Evolutionary conservation across 257 asterid genomes (phyloP).

Genomic region (Datura wrightii): DNA sequence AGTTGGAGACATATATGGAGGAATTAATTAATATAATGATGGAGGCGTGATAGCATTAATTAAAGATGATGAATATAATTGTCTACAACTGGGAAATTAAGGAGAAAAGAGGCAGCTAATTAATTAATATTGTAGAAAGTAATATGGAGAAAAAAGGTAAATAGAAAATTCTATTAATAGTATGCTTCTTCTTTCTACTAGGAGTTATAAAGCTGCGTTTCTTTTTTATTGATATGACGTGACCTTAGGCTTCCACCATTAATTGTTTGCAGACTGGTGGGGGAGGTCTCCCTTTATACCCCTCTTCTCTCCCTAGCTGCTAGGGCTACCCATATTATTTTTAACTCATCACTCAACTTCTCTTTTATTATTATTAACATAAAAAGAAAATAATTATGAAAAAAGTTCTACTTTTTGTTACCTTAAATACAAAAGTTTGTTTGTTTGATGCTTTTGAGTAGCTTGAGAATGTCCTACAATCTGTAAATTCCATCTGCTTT

Average conservation of each 20-base stretch:
- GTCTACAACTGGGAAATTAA: too few relatives aligned
- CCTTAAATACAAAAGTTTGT: conserved; percentile 49
- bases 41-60: too few relatives aligned
- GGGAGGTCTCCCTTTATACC: conserved; percentile 38
- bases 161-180: conserved; percentile 36
- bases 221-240: conserved; percentile 36
- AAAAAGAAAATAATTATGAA: not conserved
- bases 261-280: conserved; percentile 25
- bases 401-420: conserved; percentile 38
- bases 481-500: conserved; percentile 36
- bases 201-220: conserved; percentile 31
- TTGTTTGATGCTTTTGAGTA: conserved; percentile 32
- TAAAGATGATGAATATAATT: too few relatives aligned
- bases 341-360: not conserved
- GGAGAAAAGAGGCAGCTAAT: too few relatives aligned
- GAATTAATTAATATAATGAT: too few relatives aligned
- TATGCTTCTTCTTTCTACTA: conserved; percentile 13
- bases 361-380: not conserved
- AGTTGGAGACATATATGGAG: too few relatives aligned
- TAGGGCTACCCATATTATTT: too few relatives aligned
- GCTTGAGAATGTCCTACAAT: conserved; percentile 39
- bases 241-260: conserved; percentile 35
- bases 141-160: not conserved
- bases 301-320: not conserved
- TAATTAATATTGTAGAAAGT: too few relatives aligned